These are phyloP conservation scores for Arthroderma uncinatum DNA, from an alignment of 2,329 filamentous ascomycete species.

Conservation along the genomic window DNA sequence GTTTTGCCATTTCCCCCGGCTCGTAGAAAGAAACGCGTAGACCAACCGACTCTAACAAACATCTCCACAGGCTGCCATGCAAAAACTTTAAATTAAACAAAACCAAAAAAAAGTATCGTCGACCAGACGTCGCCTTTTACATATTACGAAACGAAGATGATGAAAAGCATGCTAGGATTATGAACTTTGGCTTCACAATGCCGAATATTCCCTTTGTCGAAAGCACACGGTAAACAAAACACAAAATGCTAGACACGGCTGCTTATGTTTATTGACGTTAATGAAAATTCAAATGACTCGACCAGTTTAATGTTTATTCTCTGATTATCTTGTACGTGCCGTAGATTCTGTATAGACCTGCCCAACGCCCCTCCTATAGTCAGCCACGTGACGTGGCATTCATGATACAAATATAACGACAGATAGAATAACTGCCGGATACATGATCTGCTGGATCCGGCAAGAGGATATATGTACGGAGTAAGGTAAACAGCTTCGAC, in stretches of 20 bases:
- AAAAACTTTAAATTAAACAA: constrained; percentile 61
- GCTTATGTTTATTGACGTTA: constrained; percentile 5
- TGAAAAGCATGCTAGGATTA: neutral
- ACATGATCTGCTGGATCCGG: too few species aligned
- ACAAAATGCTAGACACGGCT: neutral
- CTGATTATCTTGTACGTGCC: neutral
- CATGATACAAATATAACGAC: too few species aligned
- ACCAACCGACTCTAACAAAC: neutral
- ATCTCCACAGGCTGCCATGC: constrained; percentile 57
- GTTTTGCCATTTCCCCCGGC: constrained; percentile 17
- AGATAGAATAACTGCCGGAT: too few species aligned
- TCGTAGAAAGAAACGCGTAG: neutral
- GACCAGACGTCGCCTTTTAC: neutral
- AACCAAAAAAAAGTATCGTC: neutral
- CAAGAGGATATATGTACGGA: too few species aligned
- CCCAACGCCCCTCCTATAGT: too few species aligned
- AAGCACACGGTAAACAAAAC: neutral
- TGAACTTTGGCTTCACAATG: neutral
- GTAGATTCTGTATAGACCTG: too few species aligned
- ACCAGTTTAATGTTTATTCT: too few species aligned
- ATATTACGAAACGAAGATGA: neutral
- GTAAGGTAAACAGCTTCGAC: too few species aligned
- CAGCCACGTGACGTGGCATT: too few species aligned
- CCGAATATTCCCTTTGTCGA: neutral
- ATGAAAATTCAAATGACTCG: constrained; percentile 3